phyloP scores from a whole-genome alignment of 202 grass and related monocot genomes.

The Digitaria exilis region DNA sequence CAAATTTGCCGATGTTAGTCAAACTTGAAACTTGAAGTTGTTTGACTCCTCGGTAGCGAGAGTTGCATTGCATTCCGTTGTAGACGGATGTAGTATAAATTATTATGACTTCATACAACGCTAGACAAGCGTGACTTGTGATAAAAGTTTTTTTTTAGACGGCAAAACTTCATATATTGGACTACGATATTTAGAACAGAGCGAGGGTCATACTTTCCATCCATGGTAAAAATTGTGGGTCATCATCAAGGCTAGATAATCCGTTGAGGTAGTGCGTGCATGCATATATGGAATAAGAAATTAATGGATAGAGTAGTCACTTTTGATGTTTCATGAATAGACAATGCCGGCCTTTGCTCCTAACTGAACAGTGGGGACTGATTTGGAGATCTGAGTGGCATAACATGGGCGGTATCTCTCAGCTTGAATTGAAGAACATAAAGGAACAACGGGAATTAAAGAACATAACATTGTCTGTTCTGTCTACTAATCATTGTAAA shows the following conservation, averaged over 20 bases:
- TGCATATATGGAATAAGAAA: too few relatives aligned
- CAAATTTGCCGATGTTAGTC: too few relatives aligned
- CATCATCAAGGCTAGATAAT: neutral
- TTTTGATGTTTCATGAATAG: slow-evolving; percentile 12
- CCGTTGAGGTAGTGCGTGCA: neutral
- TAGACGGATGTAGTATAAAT: too few relatives aligned
- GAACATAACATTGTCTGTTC: neutral
- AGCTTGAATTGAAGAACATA: neutral
- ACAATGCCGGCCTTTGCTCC: slow-evolving; percentile 39
- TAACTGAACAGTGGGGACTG: slow-evolving; percentile 27
- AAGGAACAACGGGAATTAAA: neutral
- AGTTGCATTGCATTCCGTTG: too few relatives aligned
- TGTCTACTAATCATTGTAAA: neutral
- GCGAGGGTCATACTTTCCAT: neutral
- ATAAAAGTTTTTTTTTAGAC: too few relatives aligned
- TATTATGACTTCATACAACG: too few relatives aligned
- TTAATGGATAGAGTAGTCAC: neutral
- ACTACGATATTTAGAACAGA: too few relatives aligned
- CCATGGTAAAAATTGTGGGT: neutral
- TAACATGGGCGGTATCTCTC: slow-evolving; percentile 9
- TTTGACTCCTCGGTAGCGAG: too few relatives aligned
- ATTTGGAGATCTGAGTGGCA: slow-evolving; percentile 19
- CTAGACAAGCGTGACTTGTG: too few relatives aligned
- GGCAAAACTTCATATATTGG: too few relatives aligned
- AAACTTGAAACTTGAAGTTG: too few relatives aligned